Conservation (phyloP, 2,329 filamentous ascomycete species). For the Tolypocladium inflatum region DNA sequence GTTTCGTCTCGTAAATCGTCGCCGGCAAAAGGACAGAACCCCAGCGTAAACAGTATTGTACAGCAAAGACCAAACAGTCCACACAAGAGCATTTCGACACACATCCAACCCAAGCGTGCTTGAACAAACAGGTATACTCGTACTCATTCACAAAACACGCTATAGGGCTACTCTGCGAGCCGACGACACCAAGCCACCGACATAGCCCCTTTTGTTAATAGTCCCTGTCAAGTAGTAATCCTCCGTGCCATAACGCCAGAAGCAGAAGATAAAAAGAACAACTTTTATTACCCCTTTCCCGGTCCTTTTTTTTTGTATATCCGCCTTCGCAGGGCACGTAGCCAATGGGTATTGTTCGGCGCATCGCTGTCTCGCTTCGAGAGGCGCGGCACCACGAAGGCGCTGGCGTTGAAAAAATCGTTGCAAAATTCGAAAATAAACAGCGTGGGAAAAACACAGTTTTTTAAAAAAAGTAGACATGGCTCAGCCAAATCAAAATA, state of each 20-base stretch:
- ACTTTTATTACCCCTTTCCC: conserved; percentile 1
- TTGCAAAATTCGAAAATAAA: background rate
- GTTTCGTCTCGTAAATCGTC: background rate
- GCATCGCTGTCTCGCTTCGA: background rate
- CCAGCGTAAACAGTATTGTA: background rate
- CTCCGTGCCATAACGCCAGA: background rate
- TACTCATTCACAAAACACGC: conserved; percentile 1
- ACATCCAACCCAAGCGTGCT: background rate
- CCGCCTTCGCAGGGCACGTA: background rate
- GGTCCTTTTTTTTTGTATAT: background rate
- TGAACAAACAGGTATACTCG: background rate
- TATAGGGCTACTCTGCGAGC: background rate
- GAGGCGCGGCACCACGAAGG: background rate
- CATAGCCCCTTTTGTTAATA: background rate
- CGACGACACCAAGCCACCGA: background rate
- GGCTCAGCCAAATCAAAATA: background rate
- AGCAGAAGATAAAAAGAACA: background rate
- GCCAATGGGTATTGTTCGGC: background rate
- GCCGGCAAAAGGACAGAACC: background rate
- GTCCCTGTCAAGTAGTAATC: background rate
- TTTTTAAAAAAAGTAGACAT: background rate
- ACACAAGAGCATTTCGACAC: background rate
- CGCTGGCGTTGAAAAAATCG: background rate
- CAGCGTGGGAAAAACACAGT: background rate
- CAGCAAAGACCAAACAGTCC: background rate